Evolutionary conservation across 176 grass and related monocot species (phyloP).

Genomic region (Typha latifolia): DNA sequence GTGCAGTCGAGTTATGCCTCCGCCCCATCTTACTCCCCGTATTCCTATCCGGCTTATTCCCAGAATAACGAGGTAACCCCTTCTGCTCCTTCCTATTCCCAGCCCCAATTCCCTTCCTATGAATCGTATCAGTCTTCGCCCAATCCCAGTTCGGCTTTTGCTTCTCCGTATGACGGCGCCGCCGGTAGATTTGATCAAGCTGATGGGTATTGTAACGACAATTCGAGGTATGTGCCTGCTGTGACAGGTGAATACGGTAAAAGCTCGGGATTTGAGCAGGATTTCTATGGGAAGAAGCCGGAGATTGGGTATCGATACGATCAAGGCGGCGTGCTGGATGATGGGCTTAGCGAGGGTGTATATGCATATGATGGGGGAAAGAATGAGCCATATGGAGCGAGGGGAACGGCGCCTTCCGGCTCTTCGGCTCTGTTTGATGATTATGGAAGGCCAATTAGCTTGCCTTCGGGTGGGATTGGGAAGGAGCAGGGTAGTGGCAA

Average conservation of each 20-base stretch:
- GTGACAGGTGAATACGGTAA: neutral
- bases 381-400: slow-evolving; percentile 64
- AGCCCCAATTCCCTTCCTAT: slow-evolving; percentile 15
- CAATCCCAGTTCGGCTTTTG: too few relatives aligned
- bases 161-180: slow-evolving; percentile 26
- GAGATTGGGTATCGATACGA: slow-evolving; percentile 9
- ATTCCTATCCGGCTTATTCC: neutral
- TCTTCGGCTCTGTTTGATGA: slow-evolving; percentile 76
- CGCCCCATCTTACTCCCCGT: slow-evolving; percentile 64
- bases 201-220: neutral
- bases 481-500: slow-evolving; percentile 32
- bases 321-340: slow-evolving; percentile 15
- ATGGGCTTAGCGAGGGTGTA: slow-evolving; percentile 51
- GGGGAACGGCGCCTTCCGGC: slow-evolving; percentile 66
- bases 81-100: slow-evolving; percentile 33
- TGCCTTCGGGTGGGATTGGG: slow-evolving; percentile 29
- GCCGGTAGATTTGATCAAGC: slow-evolving; percentile 7
- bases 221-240: neutral
- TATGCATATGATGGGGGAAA: slow-evolving; percentile 66
- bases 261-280: slow-evolving; percentile 13
- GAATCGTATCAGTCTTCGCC: slow-evolving; percentile 8
- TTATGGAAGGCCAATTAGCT: slow-evolving; percentile 77
- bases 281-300: slow-evolving; percentile 32
- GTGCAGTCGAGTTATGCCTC: slow-evolving; percentile 42
- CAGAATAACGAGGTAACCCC: slow-evolving; percentile 15